Evolutionary conservation across 148 eudicot genomes (phyloP).

Genomic region (Silene conica): DNA sequence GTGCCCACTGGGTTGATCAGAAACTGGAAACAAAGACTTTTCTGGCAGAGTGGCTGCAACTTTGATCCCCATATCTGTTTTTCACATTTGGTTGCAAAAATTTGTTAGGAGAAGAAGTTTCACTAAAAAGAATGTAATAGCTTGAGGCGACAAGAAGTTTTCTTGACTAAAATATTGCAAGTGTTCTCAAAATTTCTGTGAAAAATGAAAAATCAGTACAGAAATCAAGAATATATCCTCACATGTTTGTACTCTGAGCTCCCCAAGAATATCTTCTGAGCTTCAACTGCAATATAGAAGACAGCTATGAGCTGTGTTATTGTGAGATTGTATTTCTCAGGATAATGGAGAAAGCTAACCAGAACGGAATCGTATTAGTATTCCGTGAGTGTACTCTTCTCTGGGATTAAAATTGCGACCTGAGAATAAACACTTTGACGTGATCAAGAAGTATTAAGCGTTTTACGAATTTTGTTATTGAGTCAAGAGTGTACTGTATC

Average conservation of each 20-base stretch:
- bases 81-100: neutral
- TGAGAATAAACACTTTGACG: constrained; percentile 25
- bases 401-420: constrained; percentile 51
- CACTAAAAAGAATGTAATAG: neutral
- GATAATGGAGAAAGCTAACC: constrained; percentile 37
- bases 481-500: neutral
- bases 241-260: constrained; percentile 74
- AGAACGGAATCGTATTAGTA: constrained; percentile 71
- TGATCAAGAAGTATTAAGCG: neutral
- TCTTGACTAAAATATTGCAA: neutral
- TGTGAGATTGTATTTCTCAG: neutral
- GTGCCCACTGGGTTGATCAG: constrained; percentile 79
- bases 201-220: neutral
- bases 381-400: constrained; percentile 58
- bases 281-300: constrained; percentile 53
- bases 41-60: constrained; percentile 46
- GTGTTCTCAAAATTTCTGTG: neutral
- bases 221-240: constrained; percentile 20
- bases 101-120: neutral
- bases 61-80: constrained; percentile 72
- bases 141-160: neutral
- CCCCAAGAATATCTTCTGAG: constrained; percentile 57
- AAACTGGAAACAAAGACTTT: constrained; percentile 44
- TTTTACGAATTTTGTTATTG: neutral
- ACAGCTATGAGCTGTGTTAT: constrained; percentile 20